Evolutionary conservation across 2,329 filamentous ascomycete genomes (phyloP).

Genomic region (Colletotrichum neosansevieriae): DNA sequence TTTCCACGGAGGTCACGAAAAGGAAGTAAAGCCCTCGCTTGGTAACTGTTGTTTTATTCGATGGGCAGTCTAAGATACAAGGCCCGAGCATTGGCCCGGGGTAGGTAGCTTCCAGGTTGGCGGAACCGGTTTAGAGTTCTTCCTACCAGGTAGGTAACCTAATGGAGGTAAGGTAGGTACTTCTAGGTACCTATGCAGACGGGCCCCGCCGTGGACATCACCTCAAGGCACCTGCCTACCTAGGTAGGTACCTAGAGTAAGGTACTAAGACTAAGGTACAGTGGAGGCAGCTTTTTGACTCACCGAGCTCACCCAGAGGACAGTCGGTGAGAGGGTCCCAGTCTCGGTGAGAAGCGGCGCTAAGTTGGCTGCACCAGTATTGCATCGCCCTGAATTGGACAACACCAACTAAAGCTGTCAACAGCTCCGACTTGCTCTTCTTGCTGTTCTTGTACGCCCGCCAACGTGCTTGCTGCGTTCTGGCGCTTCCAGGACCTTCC

Average conservation of each 20-base stretch:
- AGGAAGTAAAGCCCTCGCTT: neutral
- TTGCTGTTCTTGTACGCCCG: neutral
- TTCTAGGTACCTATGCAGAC: no score
- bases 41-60: no score
- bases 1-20: neutral
- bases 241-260: no score
- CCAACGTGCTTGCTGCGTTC: neutral
- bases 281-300: no score
- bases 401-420: slow-evolving; percentile 9
- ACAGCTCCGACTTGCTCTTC: neutral
- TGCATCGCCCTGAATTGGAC: neutral
- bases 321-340: neutral
- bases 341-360: slow-evolving; percentile 21
- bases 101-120: no score
- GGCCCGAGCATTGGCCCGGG: no score
- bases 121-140: neutral
- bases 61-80: no score
- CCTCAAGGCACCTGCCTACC: no score
- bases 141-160: no score
- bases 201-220: no score
- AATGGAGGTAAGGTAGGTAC: no score
- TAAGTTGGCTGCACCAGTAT: slow-evolving; percentile 17
- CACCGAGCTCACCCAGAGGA: neutral
- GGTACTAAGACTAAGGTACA: no score
- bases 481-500: neutral